Evolutionary conservation across 2,329 filamentous ascomycete species (phyloP).

Genomic region (Moelleriella libera): DNA sequence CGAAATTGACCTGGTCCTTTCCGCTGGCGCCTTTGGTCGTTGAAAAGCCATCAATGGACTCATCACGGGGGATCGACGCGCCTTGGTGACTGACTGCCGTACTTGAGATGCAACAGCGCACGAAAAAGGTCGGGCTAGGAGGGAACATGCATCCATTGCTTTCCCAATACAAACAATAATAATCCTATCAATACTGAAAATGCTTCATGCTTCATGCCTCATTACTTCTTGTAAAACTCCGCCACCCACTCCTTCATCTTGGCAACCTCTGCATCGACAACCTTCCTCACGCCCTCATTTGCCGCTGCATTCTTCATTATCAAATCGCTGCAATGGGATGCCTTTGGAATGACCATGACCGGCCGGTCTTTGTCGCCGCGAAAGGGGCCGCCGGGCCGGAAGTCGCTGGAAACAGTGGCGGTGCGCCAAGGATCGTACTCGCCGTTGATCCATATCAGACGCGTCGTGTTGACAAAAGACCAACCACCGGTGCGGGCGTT

Average conservation of each 20-base stretch:
- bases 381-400: slow-evolving; percentile 40
- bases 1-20: no score
- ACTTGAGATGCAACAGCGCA: no score
- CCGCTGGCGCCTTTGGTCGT: no score
- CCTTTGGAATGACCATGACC: slow-evolving; percentile 36
- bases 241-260: slow-evolving; percentile 39
- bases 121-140: no score
- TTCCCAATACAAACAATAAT: no score
- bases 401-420: slow-evolving; percentile 34
- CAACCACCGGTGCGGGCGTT: slow-evolving; percentile 44
- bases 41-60: no score
- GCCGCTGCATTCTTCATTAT: slow-evolving; percentile 26
- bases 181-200: no score
- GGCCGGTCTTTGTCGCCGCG: slow-evolving; percentile 29
- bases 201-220: neutral
- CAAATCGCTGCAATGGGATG: slow-evolving; percentile 42
- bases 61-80: no score
- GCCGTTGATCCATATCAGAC: slow-evolving; percentile 44
- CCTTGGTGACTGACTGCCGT: no score
- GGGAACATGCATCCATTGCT: no score
- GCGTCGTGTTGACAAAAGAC: slow-evolving; percentile 32
- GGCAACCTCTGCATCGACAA: slow-evolving; percentile 25
- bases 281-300: slow-evolving; percentile 16
- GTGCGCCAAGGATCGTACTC: slow-evolving; percentile 47
- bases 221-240: slow-evolving; percentile 25